Evolutionary conservation across 2,329 filamentous ascomycete genomes (phyloP).

Genomic region (Penicillium expansum): DNA sequence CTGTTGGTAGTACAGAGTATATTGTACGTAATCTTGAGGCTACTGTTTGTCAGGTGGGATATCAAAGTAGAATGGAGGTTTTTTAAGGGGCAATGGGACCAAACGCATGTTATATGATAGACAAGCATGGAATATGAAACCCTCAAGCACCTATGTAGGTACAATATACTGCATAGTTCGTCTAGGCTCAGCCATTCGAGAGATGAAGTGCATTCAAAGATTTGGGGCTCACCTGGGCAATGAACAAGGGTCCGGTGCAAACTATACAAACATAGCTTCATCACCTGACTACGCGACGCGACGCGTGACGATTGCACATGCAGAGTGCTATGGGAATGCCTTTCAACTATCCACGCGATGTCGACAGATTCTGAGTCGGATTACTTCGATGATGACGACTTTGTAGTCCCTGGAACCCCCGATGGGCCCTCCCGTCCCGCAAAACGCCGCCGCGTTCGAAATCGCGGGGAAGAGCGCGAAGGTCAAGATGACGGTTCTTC

Average conservation of each 20-base stretch:
- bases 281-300: slow-evolving; percentile 16
- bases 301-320: slow-evolving; percentile 1
- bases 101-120: background rate
- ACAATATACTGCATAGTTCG: background rate
- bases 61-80: background rate
- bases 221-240: no score
- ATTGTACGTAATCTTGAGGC: background rate
- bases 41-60: background rate
- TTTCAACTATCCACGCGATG: slow-evolving; percentile 22
- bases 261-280: slow-evolving; percentile 7
- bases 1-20: background rate
- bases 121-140: background rate
- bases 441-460: slow-evolving; percentile 37
- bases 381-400: slow-evolving; percentile 33
- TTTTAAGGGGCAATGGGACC: background rate
- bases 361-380: slow-evolving; percentile 30
- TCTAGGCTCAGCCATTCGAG: background rate
- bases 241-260: background rate
- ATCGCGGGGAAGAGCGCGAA: slow-evolving; percentile 9
- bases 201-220: background rate
- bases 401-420: slow-evolving; percentile 26
- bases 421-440: slow-evolving; percentile 26
- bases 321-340: background rate
- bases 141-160: background rate
- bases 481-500: slow-evolving; percentile 16